Evolutionary conservation across 1,284 basidiomycete genomes (phyloP).

Genomic region (Microbotryomycetes sp.): DNA sequence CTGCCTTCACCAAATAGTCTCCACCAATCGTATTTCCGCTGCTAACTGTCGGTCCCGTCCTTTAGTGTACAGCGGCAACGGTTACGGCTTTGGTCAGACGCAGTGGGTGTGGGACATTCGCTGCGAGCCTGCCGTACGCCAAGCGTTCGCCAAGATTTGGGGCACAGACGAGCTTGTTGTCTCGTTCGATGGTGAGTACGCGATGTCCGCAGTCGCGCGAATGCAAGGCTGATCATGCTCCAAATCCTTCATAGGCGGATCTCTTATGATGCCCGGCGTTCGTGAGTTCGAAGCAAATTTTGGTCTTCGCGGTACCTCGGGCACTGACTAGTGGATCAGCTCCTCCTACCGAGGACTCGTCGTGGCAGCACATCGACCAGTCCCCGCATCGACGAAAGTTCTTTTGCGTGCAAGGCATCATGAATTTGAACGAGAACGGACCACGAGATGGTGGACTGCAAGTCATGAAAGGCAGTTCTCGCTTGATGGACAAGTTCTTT

Average conservation of each 20-base stretch:
- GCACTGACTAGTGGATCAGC: neutral
- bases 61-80: neutral
- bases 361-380: constrained; percentile 34
- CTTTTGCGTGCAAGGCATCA: constrained; percentile 44
- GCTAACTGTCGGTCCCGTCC: too few relatives aligned
- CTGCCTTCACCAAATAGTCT: too few relatives aligned
- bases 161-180: constrained; percentile 25
- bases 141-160: constrained; percentile 27
- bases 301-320: neutral
- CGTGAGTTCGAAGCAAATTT: neutral
- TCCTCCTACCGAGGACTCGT: constrained; percentile 1
- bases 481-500: constrained; percentile 41
- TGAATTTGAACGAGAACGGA: constrained; percentile 42
- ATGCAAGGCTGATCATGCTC: too few relatives aligned
- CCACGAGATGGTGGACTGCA: constrained; percentile 44
- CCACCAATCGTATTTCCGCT: too few relatives aligned
- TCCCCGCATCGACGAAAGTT: constrained; percentile 36
- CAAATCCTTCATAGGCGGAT: neutral
- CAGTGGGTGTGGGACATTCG: constrained; percentile 24
- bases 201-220: too few relatives aligned
- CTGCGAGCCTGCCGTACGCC: constrained; percentile 18
- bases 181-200: constrained; percentile 5
- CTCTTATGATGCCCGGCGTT: neutral
- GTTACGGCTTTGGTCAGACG: neutral
- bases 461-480: constrained; percentile 41